phyloP scores from a whole-genome alignment of 768 basidiomycete genomes.

The Kwoniella bestiolae region DNA sequence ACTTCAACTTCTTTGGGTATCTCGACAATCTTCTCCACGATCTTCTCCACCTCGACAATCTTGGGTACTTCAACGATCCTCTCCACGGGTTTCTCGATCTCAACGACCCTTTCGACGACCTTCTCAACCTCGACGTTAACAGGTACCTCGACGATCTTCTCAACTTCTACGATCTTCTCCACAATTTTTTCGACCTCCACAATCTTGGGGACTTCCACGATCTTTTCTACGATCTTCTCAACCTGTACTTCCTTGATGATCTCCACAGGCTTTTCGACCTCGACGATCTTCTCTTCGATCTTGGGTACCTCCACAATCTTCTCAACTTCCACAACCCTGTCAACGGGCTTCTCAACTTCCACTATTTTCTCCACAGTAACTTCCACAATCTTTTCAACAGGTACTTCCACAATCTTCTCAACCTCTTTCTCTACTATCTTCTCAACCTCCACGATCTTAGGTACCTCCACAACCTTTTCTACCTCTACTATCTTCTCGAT shows the following conservation, averaged over 20 bases:
- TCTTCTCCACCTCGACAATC: slow-evolving; percentile 43
- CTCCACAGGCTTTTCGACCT: slow-evolving; percentile 46
- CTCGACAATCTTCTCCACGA: slow-evolving; percentile 40
- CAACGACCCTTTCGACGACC: slow-evolving; percentile 44
- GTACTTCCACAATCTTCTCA: slow-evolving; percentile 24
- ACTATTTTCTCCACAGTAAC: slow-evolving; percentile 47
- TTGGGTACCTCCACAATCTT: slow-evolving; percentile 42
- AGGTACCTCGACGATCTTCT: slow-evolving; percentile 42
- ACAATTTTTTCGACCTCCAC: slow-evolving; percentile 45
- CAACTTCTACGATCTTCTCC: slow-evolving; percentile 40
- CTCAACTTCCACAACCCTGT: slow-evolving; percentile 40
- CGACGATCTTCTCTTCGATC: slow-evolving; percentile 44
- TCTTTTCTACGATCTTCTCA: slow-evolving; percentile 38
- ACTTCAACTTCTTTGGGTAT: slow-evolving; percentile 45
- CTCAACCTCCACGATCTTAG: slow-evolving; percentile 37
- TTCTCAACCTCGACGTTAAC: slow-evolving; percentile 43
- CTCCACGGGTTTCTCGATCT: slow-evolving; percentile 39
- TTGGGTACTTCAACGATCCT: slow-evolving; percentile 37
- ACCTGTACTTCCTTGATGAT: slow-evolving; percentile 35
- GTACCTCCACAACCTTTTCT: slow-evolving; percentile 44
- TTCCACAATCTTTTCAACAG: slow-evolving; percentile 41
- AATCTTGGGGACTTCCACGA: slow-evolving; percentile 45
- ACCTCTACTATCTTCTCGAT: slow-evolving; percentile 44
- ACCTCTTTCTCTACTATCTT: slow-evolving; percentile 47
- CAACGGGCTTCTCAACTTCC: slow-evolving; percentile 46